Conservation (phyloP, 1,284 basidiomycete species). For the Ustilago sp. region DNA sequence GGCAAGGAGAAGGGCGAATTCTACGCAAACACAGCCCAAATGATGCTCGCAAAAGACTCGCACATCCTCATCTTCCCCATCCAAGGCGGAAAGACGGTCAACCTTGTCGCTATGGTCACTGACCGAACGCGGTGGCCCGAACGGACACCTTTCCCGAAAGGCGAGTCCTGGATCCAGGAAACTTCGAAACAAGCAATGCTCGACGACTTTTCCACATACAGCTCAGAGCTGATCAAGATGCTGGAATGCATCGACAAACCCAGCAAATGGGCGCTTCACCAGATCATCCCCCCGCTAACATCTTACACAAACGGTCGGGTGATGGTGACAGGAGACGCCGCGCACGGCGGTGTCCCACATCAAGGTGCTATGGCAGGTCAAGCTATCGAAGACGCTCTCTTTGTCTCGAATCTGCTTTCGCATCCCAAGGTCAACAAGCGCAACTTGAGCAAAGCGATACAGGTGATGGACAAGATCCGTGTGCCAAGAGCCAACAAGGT, state of each 20-base stretch:
- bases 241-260: slow-evolving; percentile 72
- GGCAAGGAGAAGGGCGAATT: slow-evolving; percentile 46
- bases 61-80: slow-evolving; percentile 76
- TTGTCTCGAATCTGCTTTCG: slow-evolving; percentile 73
- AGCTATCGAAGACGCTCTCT: slow-evolving; percentile 76
- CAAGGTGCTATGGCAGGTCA: slow-evolving; percentile 77
- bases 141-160: slow-evolving; percentile 44
- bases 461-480: slow-evolving; percentile 54
- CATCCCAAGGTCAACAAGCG: slow-evolving; percentile 71
- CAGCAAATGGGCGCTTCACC: slow-evolving; percentile 76
- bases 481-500: slow-evolving; percentile 60
- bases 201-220: slow-evolving; percentile 73
- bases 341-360: slow-evolving; percentile 76
- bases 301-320: slow-evolving; percentile 73
- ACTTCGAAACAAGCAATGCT: slow-evolving; percentile 72
- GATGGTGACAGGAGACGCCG: slow-evolving; percentile 76
- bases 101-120: slow-evolving; percentile 74
- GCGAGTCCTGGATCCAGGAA: slow-evolving; percentile 73
- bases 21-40: slow-evolving; percentile 49
- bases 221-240: slow-evolving; percentile 72
- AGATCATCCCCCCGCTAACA: slow-evolving; percentile 72
- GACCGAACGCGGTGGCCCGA: slow-evolving; percentile 71
- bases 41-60: slow-evolving; percentile 66
- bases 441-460: slow-evolving; percentile 73
- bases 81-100: slow-evolving; percentile 72